These are phyloP conservation scores for Bertia moriformis DNA, from an alignment of 2,329 filamentous ascomycete species.

Conservation along the genomic window DNA sequence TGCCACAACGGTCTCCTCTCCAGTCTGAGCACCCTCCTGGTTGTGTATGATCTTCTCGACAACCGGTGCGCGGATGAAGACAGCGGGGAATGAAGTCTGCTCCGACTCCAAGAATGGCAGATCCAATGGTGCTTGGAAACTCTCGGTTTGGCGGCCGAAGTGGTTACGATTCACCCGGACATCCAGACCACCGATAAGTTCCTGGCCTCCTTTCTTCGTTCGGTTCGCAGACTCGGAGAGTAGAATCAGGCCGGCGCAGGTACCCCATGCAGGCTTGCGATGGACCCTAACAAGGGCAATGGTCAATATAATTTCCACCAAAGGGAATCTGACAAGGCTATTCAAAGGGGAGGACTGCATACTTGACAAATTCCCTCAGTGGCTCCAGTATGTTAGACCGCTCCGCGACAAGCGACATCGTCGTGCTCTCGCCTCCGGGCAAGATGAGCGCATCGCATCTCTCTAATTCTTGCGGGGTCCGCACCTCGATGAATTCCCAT, in stretches of 20 bases:
- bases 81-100: conserved; percentile 52
- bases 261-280: conserved; percentile 82
- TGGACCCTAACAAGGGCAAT: conserved; percentile 33
- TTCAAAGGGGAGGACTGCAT: conserved; percentile 14
- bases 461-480: conserved; percentile 57
- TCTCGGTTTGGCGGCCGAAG: conserved; percentile 85
- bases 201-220: conserved; percentile 81
- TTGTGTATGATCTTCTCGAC: conserved; percentile 64
- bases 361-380: conserved; percentile 82
- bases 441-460: conserved; percentile 73
- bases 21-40: conserved; percentile 4
- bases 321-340: background rate
- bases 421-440: conserved; percentile 87
- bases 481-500: conserved; percentile 57
- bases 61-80: conserved; percentile 89
- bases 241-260: conserved; percentile 85
- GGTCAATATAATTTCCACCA: conserved; percentile 4
- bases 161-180: conserved; percentile 88
- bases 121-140: conserved; percentile 64
- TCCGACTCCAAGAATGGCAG: conserved; percentile 50
- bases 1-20: background rate
- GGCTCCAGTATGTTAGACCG: conserved; percentile 72
- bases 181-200: conserved; percentile 79
- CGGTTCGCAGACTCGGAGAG: conserved; percentile 77
- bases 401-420: conserved; percentile 76